Evolutionary conservation across 75 land plant genomes (phyloP).

Genomic region (Picea sitchensis): DNA sequence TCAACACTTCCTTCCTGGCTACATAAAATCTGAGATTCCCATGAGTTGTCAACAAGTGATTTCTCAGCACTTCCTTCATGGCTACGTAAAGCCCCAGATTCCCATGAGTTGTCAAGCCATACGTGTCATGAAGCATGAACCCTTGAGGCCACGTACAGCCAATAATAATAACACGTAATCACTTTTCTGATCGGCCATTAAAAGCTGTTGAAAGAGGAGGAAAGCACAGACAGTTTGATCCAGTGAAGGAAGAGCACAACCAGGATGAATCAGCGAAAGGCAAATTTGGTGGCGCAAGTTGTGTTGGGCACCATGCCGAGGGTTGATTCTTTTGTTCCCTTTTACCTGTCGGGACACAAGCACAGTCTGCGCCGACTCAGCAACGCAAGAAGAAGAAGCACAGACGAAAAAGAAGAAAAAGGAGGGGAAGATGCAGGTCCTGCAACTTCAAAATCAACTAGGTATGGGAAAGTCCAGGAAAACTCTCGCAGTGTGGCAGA

Average conservation of each 20-base stretch:
- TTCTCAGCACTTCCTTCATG: too few species aligned
- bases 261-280: not conserved
- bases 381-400: not conserved
- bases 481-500: not conserved
- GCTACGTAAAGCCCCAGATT: too few species aligned
- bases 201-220: not conserved
- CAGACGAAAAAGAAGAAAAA: not conserved
- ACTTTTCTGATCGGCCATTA: not conserved
- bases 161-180: not conserved
- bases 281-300: not conserved
- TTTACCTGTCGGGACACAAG: not conserved
- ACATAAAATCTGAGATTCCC: too few species aligned
- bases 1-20: too few species aligned
- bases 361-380: not conserved
- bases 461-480: not conserved
- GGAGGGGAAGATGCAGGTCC: not conserved
- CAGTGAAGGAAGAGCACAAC: not conserved
- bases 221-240: not conserved
- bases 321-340: not conserved
- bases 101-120: too few species aligned
- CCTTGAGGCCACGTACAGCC: not conserved
- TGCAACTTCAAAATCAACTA: not conserved
- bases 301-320: not conserved
- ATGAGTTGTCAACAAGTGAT: too few species aligned
- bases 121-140: conserved; percentile 1